These are phyloP conservation scores for Santalum album DNA, from an alignment of 164 flowering plant genomes.

Conservation along the genomic window DNA sequence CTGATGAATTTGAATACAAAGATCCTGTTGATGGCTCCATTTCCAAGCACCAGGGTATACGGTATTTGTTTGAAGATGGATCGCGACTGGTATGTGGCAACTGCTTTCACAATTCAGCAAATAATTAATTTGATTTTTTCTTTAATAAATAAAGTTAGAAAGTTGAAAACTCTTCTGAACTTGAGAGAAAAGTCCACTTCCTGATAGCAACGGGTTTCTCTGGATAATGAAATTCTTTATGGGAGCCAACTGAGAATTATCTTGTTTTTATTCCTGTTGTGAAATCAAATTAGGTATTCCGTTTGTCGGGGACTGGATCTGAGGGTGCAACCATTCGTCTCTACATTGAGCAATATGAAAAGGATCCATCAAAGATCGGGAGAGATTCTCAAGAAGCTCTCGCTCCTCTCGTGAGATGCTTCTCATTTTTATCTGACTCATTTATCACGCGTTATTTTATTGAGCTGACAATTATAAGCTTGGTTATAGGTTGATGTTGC, in stretches of 20 bases:
- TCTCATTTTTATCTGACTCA: neutral
- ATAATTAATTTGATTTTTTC: no score
- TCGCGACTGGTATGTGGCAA: slow-evolving; percentile 68
- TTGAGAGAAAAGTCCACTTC: no score
- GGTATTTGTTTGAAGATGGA: slow-evolving; percentile 90
- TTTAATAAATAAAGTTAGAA: no score
- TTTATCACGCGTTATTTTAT: neutral
- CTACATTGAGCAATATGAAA: slow-evolving; percentile 93
- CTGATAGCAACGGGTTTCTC: no score
- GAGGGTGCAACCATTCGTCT: slow-evolving; percentile 98
- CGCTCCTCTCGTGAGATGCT: slow-evolving; percentile 66
- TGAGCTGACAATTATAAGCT: slow-evolving; percentile 1
- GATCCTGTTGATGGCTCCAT: slow-evolving; percentile 97
- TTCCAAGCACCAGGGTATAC: slow-evolving; percentile 94
- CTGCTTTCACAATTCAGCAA: no score
- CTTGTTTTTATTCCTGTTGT: no score
- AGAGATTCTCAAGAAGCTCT: slow-evolving; percentile 92
- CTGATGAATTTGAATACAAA: slow-evolving; percentile 96
- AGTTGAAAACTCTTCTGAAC: no score
- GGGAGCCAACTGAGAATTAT: no score
- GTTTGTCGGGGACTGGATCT: slow-evolving; percentile 99
- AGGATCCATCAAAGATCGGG: slow-evolving; percentile 81
- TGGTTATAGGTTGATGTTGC: slow-evolving; percentile 80
- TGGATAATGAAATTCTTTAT: no score
- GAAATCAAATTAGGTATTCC: slow-evolving; percentile 54